Percentiles rank a stretch among this genome's conserved stretches.
Evolutionary conservation across 2,329 filamentous ascomycete genomes (phyloP).

Genomic region (Rosellinia necatrix): DNA sequence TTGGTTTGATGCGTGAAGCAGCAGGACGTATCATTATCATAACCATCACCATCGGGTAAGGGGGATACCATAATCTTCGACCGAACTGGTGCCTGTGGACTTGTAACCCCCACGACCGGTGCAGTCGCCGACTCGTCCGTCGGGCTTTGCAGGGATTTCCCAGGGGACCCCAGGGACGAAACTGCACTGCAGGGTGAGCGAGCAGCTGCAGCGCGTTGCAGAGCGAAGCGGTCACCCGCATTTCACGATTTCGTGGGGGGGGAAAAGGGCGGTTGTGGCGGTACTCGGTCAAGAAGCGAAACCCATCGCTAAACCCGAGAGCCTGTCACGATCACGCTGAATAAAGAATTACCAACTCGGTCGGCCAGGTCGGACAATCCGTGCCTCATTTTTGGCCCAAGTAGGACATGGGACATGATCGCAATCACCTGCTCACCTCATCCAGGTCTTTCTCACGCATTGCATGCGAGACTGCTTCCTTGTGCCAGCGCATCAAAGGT

Average conservation of each 20-base stretch:
- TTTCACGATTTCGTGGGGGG: too few relatives aligned
- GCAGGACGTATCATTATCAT: too few relatives aligned
- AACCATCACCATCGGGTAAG: too few relatives aligned
- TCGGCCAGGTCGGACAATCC: conserved; percentile 1
- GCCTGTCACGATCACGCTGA: background rate
- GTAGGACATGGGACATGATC: conserved; percentile 11
- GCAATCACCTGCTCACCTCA: conserved; percentile 23
- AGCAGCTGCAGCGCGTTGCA: conserved; percentile 16
- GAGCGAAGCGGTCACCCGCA: conserved; percentile 12
- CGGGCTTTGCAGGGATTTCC: conserved; percentile 10
- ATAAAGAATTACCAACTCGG: conserved; percentile 7
- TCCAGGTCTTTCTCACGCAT: conserved; percentile 21
- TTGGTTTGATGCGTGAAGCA: too few relatives aligned
- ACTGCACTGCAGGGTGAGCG: conserved; percentile 15
- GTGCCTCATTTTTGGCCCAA: background rate
- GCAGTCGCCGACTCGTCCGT: conserved; percentile 8
- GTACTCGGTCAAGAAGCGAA: conserved; percentile 6
- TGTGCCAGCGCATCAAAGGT: conserved; percentile 22
- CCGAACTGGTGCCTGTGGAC: background rate
- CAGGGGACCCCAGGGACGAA: conserved; percentile 3
- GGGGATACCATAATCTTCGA: too few relatives aligned
- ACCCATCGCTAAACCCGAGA: background rate
- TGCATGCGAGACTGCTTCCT: conserved; percentile 17
- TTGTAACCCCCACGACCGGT: conserved; percentile 10
- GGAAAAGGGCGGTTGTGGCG: conserved; percentile 16